A percentile compares a stretch with the other conserved stretches of the same genome.
Conservation (phyloP, 768 basidiomycete species). For the Suillus weaverae region DNA sequence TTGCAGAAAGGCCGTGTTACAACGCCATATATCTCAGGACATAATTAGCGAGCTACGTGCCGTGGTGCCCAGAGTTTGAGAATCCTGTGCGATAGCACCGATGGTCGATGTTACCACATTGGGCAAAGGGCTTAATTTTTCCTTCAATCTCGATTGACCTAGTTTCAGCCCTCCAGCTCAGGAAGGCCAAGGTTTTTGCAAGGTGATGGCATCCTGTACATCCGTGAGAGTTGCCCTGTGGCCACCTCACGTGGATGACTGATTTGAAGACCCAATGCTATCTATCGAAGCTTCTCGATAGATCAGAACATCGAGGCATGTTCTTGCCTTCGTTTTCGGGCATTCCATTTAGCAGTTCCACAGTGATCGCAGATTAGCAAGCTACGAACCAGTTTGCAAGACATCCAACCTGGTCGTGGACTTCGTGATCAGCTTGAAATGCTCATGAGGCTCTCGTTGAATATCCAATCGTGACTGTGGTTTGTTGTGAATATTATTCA, state of each 20-base stretch:
- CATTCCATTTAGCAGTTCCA: slow-evolving; percentile 2
- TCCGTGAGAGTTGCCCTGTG: slow-evolving; percentile 3
- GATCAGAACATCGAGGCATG: neutral
- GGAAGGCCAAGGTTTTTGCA: neutral
- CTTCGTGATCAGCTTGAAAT: neutral
- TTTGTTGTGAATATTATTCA: neutral
- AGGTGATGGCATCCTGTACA: neutral
- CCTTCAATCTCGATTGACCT: neutral
- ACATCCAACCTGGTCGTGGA: neutral
- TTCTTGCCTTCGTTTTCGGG: neutral
- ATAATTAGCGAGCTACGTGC: neutral
- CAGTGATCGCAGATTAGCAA: neutral
- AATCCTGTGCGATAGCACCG: neutral
- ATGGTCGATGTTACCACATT: neutral
- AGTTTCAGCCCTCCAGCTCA: neutral
- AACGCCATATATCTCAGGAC: neutral
- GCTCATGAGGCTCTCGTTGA: neutral
- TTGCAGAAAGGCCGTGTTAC: neutral
- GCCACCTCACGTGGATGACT: neutral
- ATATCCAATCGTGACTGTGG: neutral
- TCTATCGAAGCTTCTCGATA: slow-evolving; percentile 1
- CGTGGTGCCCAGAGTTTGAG: neutral
- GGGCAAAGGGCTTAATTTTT: neutral
- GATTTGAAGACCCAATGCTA: neutral
- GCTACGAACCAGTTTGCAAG: slow-evolving; percentile 2